Evolutionary conservation across 345 rosid genomes (phyloP).

Genomic region (Eutrema heterophyllum): DNA sequence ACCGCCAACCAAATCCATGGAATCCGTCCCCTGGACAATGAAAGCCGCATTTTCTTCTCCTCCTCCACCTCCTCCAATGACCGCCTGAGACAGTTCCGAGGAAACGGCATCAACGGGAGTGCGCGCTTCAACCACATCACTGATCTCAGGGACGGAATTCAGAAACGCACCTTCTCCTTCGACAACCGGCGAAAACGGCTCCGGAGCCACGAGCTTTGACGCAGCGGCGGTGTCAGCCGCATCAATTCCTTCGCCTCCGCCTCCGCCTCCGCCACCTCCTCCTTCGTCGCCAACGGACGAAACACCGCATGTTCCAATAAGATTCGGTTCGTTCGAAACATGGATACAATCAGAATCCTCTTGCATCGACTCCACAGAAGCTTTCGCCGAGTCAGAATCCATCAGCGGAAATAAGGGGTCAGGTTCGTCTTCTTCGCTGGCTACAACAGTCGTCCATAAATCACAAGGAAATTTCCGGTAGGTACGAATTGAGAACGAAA

Average conservation of each 20-base stretch:
- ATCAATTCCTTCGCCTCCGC: slow-evolving; percentile 9
- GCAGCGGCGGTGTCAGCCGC: not conserved
- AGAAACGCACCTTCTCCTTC: not conserved
- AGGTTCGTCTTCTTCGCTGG: slow-evolving; percentile 21
- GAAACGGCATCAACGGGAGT: not conserved
- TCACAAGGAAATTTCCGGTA: not conserved
- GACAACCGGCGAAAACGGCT: not conserved
- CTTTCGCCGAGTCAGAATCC: slow-evolving; percentile 24
- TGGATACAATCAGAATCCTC: slow-evolving; percentile 8
- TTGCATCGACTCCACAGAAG: slow-evolving; percentile 13
- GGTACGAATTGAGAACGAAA: not conserved
- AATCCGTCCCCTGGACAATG: slow-evolving; percentile 14
- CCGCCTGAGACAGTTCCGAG: slow-evolving; percentile 13
- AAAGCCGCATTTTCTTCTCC: slow-evolving; percentile 18
- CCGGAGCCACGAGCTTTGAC: not conserved
- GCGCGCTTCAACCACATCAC: slow-evolving; percentile 1
- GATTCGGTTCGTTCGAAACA: slow-evolving; percentile 7
- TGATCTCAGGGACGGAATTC: slow-evolving; percentile 14
- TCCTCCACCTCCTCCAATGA: slow-evolving; percentile 15
- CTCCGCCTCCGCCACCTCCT: not conserved
- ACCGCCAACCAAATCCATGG: not conserved
- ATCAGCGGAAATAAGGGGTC: not conserved
- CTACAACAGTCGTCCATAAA: slow-evolving; percentile 23
- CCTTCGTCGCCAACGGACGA: not conserved
- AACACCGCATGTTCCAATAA: not conserved